A percentile compares a stretch with the other conserved stretches of the same genome.
Evolutionary conservation across 1,139 yeast species (phyloP).

Genomic region (Sugiyamaella castrensis): DNA sequence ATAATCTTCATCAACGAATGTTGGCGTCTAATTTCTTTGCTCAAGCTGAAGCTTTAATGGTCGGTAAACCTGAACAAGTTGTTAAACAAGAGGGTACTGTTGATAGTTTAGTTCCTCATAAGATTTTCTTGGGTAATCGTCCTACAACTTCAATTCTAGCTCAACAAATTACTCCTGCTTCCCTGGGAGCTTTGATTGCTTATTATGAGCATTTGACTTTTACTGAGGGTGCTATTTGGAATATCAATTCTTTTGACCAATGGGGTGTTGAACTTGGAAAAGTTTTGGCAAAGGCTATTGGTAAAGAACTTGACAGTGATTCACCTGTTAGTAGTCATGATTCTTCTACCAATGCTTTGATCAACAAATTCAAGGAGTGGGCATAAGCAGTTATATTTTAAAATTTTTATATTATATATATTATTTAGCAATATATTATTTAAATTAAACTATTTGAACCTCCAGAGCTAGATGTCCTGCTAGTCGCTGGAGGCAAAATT

Average conservation of each 20-base stretch:
- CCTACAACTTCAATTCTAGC: slow-evolving; percentile 97
- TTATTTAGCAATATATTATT: too few species aligned
- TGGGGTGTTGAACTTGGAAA: slow-evolving; percentile 99
- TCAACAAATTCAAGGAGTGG: slow-evolving; percentile 94
- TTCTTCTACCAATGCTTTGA: slow-evolving; percentile 84
- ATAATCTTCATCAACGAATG: slow-evolving; percentile 94
- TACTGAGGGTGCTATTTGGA: slow-evolving; percentile 99
- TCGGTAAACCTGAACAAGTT: slow-evolving; percentile 82
- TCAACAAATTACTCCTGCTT: slow-evolving; percentile 92
- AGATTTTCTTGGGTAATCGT: slow-evolving; percentile 95
- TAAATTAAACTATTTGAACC: too few species aligned
- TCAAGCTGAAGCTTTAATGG: slow-evolving; percentile 96
- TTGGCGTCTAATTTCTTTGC: slow-evolving; percentile 98
- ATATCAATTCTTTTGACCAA: slow-evolving; percentile 98
- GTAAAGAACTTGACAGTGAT: slow-evolving; percentile 72
- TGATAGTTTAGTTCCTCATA: slow-evolving; percentile 87
- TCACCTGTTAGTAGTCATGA: slow-evolving; percentile 68
- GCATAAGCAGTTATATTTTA: too few species aligned
- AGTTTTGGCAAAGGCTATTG: slow-evolving; percentile 93
- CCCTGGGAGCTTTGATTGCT: slow-evolving; percentile 93
- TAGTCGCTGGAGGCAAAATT: too few species aligned
- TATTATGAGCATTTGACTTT: slow-evolving; percentile 97
- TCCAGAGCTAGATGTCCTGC: too few species aligned
- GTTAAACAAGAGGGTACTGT: slow-evolving; percentile 87
- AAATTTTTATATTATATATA: background rate